These are phyloP conservation scores for Lecanicillium sp. DNA, from an alignment of 2,329 filamentous ascomycete genomes.

Conservation along the genomic window DNA sequence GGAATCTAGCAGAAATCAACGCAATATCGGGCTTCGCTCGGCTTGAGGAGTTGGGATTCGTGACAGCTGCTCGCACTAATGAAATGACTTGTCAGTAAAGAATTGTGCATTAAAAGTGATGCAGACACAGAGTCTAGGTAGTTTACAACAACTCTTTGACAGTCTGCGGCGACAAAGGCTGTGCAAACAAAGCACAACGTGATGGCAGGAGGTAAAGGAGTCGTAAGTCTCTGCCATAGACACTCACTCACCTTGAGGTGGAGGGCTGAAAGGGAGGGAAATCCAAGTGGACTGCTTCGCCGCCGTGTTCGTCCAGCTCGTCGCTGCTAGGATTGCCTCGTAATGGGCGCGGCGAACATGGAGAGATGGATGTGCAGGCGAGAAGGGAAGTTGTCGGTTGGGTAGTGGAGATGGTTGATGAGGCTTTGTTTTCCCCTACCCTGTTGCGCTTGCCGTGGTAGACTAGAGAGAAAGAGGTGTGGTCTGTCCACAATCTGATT, in stretches of 20 bases:
- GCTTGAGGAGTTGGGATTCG: too few species aligned
- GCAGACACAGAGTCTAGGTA: constrained; percentile 1
- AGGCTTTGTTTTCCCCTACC: constrained; percentile 34
- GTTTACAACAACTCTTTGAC: neutral
- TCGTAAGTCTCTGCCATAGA: too few species aligned
- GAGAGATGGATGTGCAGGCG: constrained; percentile 16
- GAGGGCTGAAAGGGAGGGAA: constrained; percentile 5
- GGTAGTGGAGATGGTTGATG: constrained; percentile 25
- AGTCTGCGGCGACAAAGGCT: too few species aligned
- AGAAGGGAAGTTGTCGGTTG: constrained; percentile 16
- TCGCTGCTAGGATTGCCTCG: constrained; percentile 29
- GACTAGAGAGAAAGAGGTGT: constrained; percentile 20
- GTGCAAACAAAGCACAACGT: constrained; percentile 8
- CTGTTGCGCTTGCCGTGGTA: constrained; percentile 20
- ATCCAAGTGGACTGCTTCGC: constrained; percentile 16
- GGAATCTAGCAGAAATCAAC: neutral
- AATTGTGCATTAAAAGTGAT: too few species aligned
- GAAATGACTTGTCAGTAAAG: neutral
- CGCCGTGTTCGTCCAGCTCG: constrained; percentile 26
- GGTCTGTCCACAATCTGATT: constrained; percentile 13
- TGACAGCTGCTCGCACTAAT: neutral
- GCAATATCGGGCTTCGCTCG: too few species aligned
- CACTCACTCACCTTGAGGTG: too few species aligned
- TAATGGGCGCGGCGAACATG: constrained; percentile 29
- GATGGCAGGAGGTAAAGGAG: constrained; percentile 4